Base-by-base conservation (phyloP, 768 basidiomycete species). In the Suillus ampliporus region DNA sequence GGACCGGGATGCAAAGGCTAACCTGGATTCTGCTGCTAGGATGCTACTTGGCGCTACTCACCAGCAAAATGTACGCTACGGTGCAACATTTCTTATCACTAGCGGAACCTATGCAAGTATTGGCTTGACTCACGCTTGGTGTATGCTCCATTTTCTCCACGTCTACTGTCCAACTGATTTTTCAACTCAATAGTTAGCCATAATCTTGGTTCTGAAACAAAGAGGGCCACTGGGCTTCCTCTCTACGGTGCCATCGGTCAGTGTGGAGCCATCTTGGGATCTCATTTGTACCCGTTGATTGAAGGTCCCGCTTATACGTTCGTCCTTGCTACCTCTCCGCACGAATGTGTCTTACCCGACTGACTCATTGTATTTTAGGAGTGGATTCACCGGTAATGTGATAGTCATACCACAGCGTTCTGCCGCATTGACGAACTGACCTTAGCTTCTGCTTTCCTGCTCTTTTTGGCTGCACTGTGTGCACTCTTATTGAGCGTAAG, bases 81-180 rank as follows among this genome's bases (percentile, higher is more conserved):
- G 82, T 41, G 80, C 82, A 17, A 79, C 77, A 13, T 83, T 84
- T 69, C 79, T 73, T 54, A 75, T 84, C 47, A 78, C 80, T 0
- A 72, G 77, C 21, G 82, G 82, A 51, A 82, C 81, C 5, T 83
- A 84, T 63, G 71, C 80, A 5, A 76, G 76, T 26, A 74, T 85
- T 19, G 82, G 80, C 15, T 71, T 84, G 54, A 67, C 80, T 59
- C 75, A 82, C 26, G 80, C 83, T 2, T 84, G 83, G 83, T 83
- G 82, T 82, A 68, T 63, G 80, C 38, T 34, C 40, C 4, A 21
- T 47, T 48, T 40, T 38, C 7, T 14, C 19, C 31, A 31, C 8
- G 19, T 21, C 44, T 31, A 23, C 34, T 37, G 15, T 19, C 44
- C 40, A 40, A 17, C 58, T 64, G 26, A 64, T 23, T 44, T 17